Evolutionary conservation across 108 stramenopile genomes (phyloP), one percentile per base, ranked within the genome.

Genomic region (Discostella pseudostelligera): DNA sequence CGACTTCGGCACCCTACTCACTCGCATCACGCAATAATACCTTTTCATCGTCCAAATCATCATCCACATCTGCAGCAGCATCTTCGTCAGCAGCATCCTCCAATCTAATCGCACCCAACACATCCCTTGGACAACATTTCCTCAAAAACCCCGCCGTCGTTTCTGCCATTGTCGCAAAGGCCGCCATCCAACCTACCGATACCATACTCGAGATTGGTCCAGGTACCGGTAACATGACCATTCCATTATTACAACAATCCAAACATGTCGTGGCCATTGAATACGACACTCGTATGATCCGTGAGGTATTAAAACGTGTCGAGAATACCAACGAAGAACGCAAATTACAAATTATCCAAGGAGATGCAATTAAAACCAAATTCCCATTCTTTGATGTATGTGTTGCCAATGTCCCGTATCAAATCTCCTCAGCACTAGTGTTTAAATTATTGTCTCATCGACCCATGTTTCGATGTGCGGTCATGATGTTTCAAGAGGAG

Each of bases 401-500:
- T 59, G 96, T 98, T 29, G 99, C 99, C 59, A 99, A 99, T 67
- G 84, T 99, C 8, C 99, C 99, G 9, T 99, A 99, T 69, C 94
- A 97, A 77, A 99, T 99, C 39, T 96, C 96, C 4, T 89, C 87
- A 5, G 88, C 92, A 3, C 68, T 99, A 14, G 90, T 97, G 16
- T 99, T 99, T 78, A 98, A 98, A 82, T 76, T 99, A 7, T 83
- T 99, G 19, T 56, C 82, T 8, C 97, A 98, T 65, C 82, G 97
- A 6, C 97, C 97, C 42, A 83, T 91, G 83, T 99, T 97, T 65
- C 94, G 97, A 26, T 98, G 96, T 69, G 97, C 99, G 21, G 97
- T 99, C n/a, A 84, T 99, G 81, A 97, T 99, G 99, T 97, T 98
- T 61, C 97, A 99, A 79, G 95, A 97, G 72, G 96, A 97, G 71